phyloP scores from a whole-genome alignment of 352 stramenopile species.

The Globisporangium solare region DNA sequence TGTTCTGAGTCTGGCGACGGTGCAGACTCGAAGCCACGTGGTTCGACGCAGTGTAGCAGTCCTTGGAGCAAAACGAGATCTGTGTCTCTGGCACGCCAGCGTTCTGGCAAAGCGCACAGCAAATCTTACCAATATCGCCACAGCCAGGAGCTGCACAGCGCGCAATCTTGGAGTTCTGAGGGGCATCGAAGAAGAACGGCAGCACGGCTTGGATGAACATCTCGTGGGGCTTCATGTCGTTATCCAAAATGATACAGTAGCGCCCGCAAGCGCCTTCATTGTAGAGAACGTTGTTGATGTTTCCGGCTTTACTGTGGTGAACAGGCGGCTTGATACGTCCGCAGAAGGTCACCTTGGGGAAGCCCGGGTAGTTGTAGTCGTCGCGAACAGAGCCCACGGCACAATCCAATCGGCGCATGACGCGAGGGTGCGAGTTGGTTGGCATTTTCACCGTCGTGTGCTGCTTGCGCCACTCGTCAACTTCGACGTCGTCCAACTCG shows the following conservation, averaged over 20 bases:
- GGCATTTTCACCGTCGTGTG: constrained; percentile 70
- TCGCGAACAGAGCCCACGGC: constrained; percentile 63
- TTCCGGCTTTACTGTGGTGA: constrained; percentile 74
- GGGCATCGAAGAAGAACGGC: constrained; percentile 67
- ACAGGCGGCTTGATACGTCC: constrained; percentile 64
- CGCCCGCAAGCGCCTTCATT: constrained; percentile 66
- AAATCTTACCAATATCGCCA: constrained; percentile 71
- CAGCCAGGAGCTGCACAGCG: constrained; percentile 56
- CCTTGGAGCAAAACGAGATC: constrained; percentile 78
- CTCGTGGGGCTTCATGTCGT: constrained; percentile 79
- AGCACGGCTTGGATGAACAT: constrained; percentile 73
- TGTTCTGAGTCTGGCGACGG: constrained; percentile 67
- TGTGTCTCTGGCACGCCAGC: constrained; percentile 56
- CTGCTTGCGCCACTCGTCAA: constrained; percentile 69
- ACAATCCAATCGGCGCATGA: constrained; percentile 45
- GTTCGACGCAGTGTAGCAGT: constrained; percentile 68
- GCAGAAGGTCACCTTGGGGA: constrained; percentile 58
- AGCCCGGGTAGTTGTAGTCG: constrained; percentile 62
- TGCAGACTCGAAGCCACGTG: constrained; percentile 64
- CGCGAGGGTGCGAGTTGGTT: constrained; percentile 37
- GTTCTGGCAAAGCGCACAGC: constrained; percentile 58
- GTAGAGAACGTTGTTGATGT: constrained; percentile 84
- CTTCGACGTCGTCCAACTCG: constrained; percentile 61
- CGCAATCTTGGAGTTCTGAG: constrained; percentile 63
- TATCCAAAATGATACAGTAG: constrained; percentile 77